Conservation (phyloP, 108 stramenopile genomes). For the Craspedostauros australis region DNA sequence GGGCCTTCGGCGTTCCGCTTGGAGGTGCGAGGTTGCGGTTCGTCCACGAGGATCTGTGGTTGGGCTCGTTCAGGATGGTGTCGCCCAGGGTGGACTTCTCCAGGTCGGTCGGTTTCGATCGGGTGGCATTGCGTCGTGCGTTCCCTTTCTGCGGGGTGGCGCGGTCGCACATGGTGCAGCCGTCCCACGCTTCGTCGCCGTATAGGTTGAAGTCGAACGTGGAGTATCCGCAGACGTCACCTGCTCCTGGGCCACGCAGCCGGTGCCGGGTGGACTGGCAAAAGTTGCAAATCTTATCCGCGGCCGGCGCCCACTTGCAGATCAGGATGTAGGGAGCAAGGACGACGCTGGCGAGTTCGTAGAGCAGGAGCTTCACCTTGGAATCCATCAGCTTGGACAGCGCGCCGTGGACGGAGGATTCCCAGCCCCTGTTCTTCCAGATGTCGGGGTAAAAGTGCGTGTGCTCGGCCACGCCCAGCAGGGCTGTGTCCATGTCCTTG, state of each 20-base stretch:
- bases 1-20: constrained; percentile 45
- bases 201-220: constrained; percentile 89
- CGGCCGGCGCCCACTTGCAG: constrained; percentile 78
- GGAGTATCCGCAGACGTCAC: constrained; percentile 87
- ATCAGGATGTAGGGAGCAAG: constrained; percentile 86
- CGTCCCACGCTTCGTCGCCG: constrained; percentile 74
- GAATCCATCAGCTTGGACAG: constrained; percentile 76
- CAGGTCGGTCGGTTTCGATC: not conserved
- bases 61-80: not conserved
- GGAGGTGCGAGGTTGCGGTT: constrained; percentile 19
- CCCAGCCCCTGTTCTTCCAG: constrained; percentile 75
- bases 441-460: constrained; percentile 88
- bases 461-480: constrained; percentile 64
- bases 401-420: constrained; percentile 51
- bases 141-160: not conserved
- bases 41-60: not conserved
- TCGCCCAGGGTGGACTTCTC: not conserved
- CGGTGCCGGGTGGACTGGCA: constrained; percentile 68
- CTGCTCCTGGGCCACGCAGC: constrained; percentile 62
- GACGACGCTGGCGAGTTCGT: constrained; percentile 75
- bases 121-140: too few species aligned
- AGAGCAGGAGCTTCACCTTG: constrained; percentile 74
- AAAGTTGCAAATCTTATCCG: constrained; percentile 79
- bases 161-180: constrained; percentile 32
- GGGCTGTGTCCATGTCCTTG: constrained; percentile 57